Percentiles rank a stretch among this genome's conserved stretches.
These are phyloP conservation scores for Cornus suecica DNA, from an alignment of 148 eudicot genomes.

Conservation along the genomic window DNA sequence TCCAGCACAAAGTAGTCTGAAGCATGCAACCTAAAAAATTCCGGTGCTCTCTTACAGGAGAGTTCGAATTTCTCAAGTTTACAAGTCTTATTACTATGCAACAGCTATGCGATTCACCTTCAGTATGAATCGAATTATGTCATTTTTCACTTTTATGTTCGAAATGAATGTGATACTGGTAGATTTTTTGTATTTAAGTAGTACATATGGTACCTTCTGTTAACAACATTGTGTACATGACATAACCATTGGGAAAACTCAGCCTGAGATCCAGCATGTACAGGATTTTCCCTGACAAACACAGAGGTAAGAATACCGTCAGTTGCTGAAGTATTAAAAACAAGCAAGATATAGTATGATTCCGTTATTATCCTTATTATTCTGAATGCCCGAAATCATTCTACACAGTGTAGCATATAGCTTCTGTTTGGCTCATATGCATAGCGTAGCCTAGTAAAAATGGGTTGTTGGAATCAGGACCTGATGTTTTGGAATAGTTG, in stretches of 20 bases:
- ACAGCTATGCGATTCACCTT: background rate
- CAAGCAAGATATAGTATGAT: background rate
- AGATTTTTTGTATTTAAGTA: background rate
- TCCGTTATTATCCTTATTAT: background rate
- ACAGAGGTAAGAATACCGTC: conserved; percentile 2
- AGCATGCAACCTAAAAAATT: background rate
- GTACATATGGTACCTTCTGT: conserved; percentile 60
- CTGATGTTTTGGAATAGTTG: background rate
- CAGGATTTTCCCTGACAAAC: conserved; percentile 65
- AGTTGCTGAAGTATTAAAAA: background rate
- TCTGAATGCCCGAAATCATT: background rate
- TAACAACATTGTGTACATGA: conserved; percentile 82
- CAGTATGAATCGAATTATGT: background rate
- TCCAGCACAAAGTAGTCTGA: background rate
- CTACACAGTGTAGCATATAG: background rate
- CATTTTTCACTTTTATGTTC: background rate
- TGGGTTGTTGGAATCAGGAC: background rate
- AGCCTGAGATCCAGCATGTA: conserved; percentile 75
- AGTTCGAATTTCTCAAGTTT: background rate
- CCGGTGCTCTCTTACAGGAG: background rate
- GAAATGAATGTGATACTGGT: background rate
- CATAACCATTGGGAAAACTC: conserved; percentile 89
- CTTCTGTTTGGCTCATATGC: background rate
- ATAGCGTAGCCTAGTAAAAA: background rate
- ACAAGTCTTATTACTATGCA: background rate